Conservation (phyloP, 345 rosid genomes). For the Excoecaria cochinchinensis region DNA sequence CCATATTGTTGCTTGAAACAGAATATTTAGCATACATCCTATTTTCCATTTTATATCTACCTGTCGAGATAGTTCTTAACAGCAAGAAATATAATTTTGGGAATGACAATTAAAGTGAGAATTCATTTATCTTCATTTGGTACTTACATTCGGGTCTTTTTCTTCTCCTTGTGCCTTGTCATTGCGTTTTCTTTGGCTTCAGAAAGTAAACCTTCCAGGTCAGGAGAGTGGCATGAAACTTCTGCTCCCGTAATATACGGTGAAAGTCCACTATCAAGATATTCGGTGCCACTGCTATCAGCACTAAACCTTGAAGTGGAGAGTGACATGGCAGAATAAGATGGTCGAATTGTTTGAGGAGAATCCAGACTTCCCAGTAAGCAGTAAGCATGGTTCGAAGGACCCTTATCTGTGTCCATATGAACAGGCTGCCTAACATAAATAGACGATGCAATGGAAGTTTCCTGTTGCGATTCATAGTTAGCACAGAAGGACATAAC, state of each 20-base stretch:
- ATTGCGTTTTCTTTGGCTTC: conserved; percentile 48
- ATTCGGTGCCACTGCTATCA: conserved; percentile 35
- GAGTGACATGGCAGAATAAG: conserved; percentile 42
- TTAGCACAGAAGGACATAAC: not conserved
- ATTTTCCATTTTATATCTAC: not conserved
- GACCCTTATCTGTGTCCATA: conserved; percentile 20
- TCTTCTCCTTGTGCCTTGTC: conserved; percentile 62
- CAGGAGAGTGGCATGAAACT: conserved; percentile 34
- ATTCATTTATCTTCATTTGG: not conserved
- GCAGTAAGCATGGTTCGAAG: conserved; percentile 22
- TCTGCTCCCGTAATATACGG: conserved; percentile 23
- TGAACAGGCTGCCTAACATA: conserved; percentile 12
- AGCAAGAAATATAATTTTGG: not conserved
- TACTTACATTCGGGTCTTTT: conserved; percentile 57
- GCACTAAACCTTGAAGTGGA: conserved; percentile 40
- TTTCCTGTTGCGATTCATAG: conserved; percentile 26
- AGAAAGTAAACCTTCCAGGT: conserved; percentile 30
- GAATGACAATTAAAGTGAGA: not conserved
- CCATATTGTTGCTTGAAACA: no score
- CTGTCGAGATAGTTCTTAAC: not conserved
- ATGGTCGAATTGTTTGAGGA: conserved; percentile 27
- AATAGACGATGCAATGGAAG: conserved; percentile 23
- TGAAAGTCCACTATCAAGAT: conserved; percentile 40
- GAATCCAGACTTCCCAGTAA: conserved; percentile 18
- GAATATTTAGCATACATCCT: not conserved